Evolutionary conservation across 179 eudicot species (phyloP), one percentile per base, ranked within the genome.

Genomic region (Corrigiola litoralis): DNA sequence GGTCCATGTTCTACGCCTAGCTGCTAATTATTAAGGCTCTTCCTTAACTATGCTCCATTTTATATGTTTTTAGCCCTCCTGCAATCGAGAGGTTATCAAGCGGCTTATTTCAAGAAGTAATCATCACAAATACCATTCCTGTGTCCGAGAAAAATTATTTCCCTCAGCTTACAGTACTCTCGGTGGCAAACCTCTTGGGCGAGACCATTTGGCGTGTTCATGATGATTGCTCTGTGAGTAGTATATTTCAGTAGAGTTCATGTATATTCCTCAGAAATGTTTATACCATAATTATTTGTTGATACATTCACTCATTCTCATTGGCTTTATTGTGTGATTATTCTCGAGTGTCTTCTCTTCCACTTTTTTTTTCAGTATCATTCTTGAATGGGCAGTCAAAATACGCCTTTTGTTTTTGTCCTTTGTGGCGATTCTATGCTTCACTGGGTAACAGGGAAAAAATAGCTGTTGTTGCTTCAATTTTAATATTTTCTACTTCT

Each of bases 201-300:
- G 98, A 92, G 77, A 87, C 98, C 61, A 85, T 92, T 60, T 92
- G 98, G 96, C 96, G 96, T 12, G 89, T 92, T 64, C 96, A 92
- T 57, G 96, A 85, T 66, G 98, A 90, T 75, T 84, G 87, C 51
- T 92, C 98, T 45, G 92, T 92, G 60, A 92, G 98, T 78, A 80
- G 84, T 72, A 75, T 70, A 58, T 75, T 74, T 59, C 74, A 58
- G 67, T 70, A 65, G 64, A 58, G 37, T n/a, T 17, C 7, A 8
- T 64, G 51, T 53, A 38, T 36, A 59, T 54, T 50, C 42, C 47
- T 16, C 36, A 9, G 16, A 36, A 31, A 41, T 37, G 59, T 24
- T 51, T 47, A 63, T 34, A 48, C 41, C 27, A 51, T 54, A 16
- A 5, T 65, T 20, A 46, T 25, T 36, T 64, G 37, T 25, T 37